Evolutionary conservation across 1,284 basidiomycete species (phyloP).

Genomic region (Irpex sp.): DNA sequence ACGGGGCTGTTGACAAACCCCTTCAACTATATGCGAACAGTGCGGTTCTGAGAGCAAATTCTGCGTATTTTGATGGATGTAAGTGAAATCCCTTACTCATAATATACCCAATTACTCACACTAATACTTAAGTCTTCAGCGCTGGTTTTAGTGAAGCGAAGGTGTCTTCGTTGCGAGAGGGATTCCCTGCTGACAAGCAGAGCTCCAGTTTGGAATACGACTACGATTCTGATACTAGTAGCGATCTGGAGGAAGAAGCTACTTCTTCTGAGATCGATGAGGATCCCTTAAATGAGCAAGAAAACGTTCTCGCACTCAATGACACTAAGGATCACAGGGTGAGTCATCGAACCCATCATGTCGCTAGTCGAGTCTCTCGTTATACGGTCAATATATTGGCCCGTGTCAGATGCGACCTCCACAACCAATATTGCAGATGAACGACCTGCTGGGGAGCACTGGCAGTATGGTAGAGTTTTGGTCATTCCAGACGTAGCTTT

Average conservation of each 20-base stretch:
- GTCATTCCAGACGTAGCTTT: neutral
- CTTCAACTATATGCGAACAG: neutral
- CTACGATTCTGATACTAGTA: constrained; percentile 19
- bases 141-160: constrained; percentile 15
- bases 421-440: neutral
- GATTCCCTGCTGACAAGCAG: constrained; percentile 7
- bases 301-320: neutral
- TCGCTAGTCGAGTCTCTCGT: neutral
- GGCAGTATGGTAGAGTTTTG: neutral
- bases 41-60: neutral
- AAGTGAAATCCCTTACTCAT: neutral
- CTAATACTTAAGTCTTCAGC: constrained; percentile 8
- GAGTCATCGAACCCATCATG: neutral
- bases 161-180: constrained; percentile 8
- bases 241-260: constrained; percentile 15
- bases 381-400: neutral
- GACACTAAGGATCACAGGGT: neutral
- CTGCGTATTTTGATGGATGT: neutral
- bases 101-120: neutral
- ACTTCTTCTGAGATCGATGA: too few relatives aligned
- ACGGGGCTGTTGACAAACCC: neutral
- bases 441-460: neutral
- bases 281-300: neutral
- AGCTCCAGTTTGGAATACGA: constrained; percentile 12
- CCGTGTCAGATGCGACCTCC: neutral